Conservation (phyloP, 2,329 filamentous ascomycete genomes). For the Aureobasidium subglaciale region DNA sequence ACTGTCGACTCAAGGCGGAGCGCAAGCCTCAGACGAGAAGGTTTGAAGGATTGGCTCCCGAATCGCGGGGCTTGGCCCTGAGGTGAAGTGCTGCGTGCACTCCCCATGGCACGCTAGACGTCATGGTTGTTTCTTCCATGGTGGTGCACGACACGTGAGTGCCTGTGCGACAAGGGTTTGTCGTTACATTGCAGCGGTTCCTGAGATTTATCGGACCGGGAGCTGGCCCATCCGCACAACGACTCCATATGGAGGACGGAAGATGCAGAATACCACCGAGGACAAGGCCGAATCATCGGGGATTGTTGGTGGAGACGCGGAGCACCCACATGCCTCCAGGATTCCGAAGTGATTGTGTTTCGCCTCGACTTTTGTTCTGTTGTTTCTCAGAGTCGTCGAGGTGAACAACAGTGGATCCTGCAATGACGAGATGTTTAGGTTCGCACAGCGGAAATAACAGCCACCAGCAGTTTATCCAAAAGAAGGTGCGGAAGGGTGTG, state of each 20-base stretch:
- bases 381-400: background rate
- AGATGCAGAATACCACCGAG: slow-evolving; percentile 7
- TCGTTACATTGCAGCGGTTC: background rate
- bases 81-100: background rate
- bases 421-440: background rate
- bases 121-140: slow-evolving; percentile 7
- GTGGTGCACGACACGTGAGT: slow-evolving; percentile 1
- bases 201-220: background rate
- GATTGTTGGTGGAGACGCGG: slow-evolving; percentile 4
- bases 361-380: background rate
- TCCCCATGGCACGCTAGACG: slow-evolving; percentile 13
- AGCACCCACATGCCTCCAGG: slow-evolving; percentile 12
- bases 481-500: slow-evolving; percentile 9
- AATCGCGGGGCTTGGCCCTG: background rate
- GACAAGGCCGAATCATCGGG: slow-evolving; percentile 10
- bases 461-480: background rate
- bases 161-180: background rate
- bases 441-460: background rate
- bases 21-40: background rate
- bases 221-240: background rate
- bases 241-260: slow-evolving; percentile 6
- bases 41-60: background rate
- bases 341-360: background rate
- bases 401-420: too few relatives aligned
- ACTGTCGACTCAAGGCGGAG: background rate